Evolutionary conservation across 2,329 filamentous ascomycete genomes (phyloP), one percentile per base, ranked within the genome.

Genomic region (Furcasterigmium sp.): DNA sequence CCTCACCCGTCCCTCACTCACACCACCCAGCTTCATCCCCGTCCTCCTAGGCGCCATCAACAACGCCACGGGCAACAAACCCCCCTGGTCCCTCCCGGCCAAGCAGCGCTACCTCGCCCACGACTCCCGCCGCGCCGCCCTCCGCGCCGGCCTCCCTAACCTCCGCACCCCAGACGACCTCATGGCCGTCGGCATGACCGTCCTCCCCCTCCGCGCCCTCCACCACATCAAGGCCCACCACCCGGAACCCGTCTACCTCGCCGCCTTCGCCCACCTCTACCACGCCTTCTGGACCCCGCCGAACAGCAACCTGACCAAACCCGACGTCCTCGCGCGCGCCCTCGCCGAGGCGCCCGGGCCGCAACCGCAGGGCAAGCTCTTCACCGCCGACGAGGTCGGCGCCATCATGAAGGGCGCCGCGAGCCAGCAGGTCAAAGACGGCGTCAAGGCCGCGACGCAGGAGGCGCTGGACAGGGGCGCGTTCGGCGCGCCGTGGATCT

Each of bases 401-500:
- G 61, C 61, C 17, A 82, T 89, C 41, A 51, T 87, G 44, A 56
- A 63, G 3, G 78, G 72, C 0, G 70, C 75, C 1, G 62, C 56
- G 7, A 70, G 69, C 18, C 67, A 72, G 5, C 64, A 75, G 49
- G 58, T 67, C 51, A 72, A 65, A 58, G 56, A 60, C 9, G 51
- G 49, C 23, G 62, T 88, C 21, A 73, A 74, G 46, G 66, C 62
- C 5, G 73, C 73, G 35, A 90, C 85, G 15, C 70, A 78, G 46
- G 70, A 72, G 50, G 84, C 78, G 0, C 59, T 87, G 14, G 74
- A 78, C 29, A 68, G 66, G 39, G 87, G 86, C 0, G 87, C 86
- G 0, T 91, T 87, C 61, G 87, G 87, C 0, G 79, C 80, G 39
- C 87, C 87, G 2, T 91, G 87, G 86, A 70, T 87, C 47, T 82